These are phyloP conservation scores for Recurvomyces mirabilis DNA, from an alignment of 495 filamentous ascomycete genomes.

Conservation along the genomic window DNA sequence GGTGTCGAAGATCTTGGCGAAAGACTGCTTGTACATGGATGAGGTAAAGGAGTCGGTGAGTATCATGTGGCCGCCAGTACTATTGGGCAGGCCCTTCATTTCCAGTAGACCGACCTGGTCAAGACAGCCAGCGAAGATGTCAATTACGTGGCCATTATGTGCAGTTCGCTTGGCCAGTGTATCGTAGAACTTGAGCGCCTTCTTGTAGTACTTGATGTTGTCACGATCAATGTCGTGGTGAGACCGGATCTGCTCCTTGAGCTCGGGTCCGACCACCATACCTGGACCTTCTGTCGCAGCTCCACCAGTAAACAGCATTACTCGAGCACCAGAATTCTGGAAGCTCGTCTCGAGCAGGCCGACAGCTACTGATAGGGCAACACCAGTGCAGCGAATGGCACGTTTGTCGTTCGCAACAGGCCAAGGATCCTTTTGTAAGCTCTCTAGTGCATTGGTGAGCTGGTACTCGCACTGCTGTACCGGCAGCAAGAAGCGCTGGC, in stretches of 20 bases:
- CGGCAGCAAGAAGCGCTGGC: constrained; percentile 83
- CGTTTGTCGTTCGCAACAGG: constrained; percentile 91
- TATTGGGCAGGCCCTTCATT: constrained; percentile 97
- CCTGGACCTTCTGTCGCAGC: constrained; percentile 94
- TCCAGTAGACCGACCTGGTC: constrained; percentile 97
- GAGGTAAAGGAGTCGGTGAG: constrained; percentile 98
- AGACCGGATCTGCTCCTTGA: constrained; percentile 93
- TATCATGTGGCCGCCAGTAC: constrained; percentile 96
- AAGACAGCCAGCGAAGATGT: constrained; percentile 95
- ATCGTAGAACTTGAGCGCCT: constrained; percentile 98
- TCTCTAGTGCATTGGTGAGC: constrained; percentile 91
- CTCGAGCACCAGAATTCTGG: constrained; percentile 85
- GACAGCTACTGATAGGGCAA: constrained; percentile 88
- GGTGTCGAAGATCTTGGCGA: constrained; percentile 94
- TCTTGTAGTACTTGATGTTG: constrained; percentile 99
- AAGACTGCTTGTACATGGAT: constrained; percentile 99
- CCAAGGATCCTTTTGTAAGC: constrained; percentile 97
- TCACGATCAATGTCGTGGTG: constrained; percentile 99
- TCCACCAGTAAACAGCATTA: constrained; percentile 96
- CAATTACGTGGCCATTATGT: constrained; percentile 93
- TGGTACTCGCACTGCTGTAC: constrained; percentile 97
- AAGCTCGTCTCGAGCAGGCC: constrained; percentile 89
- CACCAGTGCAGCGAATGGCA: constrained; percentile 85
- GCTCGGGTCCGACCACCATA: constrained; percentile 92
- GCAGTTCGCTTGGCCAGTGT: constrained; percentile 89